These are phyloP conservation scores for Botrytis tulipae DNA, from an alignment of 2,329 filamentous ascomycete genomes.

Conservation along the genomic window DNA sequence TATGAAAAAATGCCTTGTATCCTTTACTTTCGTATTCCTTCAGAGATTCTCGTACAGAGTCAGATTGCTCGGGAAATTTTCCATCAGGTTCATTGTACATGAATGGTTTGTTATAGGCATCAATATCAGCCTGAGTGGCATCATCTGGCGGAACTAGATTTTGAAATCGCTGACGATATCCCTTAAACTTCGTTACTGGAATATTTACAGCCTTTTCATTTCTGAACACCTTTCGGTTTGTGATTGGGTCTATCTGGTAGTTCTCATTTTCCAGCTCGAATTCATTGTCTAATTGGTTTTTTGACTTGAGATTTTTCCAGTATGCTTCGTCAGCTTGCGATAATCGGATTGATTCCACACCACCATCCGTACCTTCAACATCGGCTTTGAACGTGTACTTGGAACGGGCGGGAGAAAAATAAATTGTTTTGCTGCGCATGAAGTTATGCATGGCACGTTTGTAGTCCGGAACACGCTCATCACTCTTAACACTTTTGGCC, in stretches of 20 bases:
- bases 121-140: conserved; percentile 14
- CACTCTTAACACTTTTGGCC: conserved; percentile 31
- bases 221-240: conserved; percentile 50
- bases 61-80: conserved; percentile 28
- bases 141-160: conserved; percentile 31
- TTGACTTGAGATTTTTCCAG: not conserved
- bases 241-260: conserved; percentile 57
- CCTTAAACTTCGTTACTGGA: conserved; percentile 38
- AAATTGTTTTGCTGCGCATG: conserved; percentile 9
- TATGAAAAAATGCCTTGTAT: conserved; percentile 30
- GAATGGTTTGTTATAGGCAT: conserved; percentile 38
- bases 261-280: conserved; percentile 29
- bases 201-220: conserved; percentile 22
- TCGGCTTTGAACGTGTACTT: conserved; percentile 8
- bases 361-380: conserved; percentile 13
- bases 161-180: conserved; percentile 41
- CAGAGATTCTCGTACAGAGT: conserved; percentile 40
- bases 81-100: conserved; percentile 44
- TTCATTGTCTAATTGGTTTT: not conserved
- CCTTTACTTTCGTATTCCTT: conserved; percentile 41
- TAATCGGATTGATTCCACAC: conserved; percentile 1
- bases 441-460: conserved; percentile 9
- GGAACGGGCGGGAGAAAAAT: not conserved
- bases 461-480: conserved; percentile 28
- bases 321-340: conserved; percentile 9